Evolutionary conservation across 192 early-diverging fungal genomes (phyloP), one percentile per base, ranked within the genome.

Genomic region (Backusella tarrabulga): DNA sequence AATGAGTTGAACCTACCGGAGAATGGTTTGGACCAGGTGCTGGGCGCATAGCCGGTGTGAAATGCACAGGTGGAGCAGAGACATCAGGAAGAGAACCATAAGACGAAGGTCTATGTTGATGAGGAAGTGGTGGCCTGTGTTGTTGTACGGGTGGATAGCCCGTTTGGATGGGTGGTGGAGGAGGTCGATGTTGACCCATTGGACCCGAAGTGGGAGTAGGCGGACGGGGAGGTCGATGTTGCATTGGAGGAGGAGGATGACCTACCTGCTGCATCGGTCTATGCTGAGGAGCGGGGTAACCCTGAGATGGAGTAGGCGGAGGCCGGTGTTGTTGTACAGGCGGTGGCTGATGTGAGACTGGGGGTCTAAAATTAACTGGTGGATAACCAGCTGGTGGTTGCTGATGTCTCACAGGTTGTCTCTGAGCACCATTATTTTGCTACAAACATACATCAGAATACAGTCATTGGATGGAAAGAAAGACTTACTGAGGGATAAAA

Each of bases 331-430:
- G 75, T 12, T 14, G 44, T 5, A 38, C n/a, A 38, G 38, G 35
- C 17, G 42, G 72, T 6, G 73, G 9, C 17, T 73, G 76, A 6
- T 80, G 73, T 46, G 79, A 41, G 77, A 76, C 7, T 79, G 72
- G 38, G 8, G 42, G 34, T 50, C 40, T 26, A 38, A 32, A 36
- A 34, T 68, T 36, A 67, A 40, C 63, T 14, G 67, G 21, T 19
- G 32, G 21, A 2, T 34, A 35, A 1, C 29, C 36, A n/a, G 42
- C 26, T 44, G 71, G 71, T 2, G 17, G 67, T 68, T 34, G 23
- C 34, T 68, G 67, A 68, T 34, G 32, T 68, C 35, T 34, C 34
- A 68, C 35, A 36, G 67, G 67, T 21, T 34, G 67, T 38, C 67
- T 38, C 8, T 68, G 67, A 34, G 35, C 68, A 36, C 34, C 68